Evolutionary conservation across 2,329 filamentous ascomycete genomes (phyloP), one percentile per base, ranked within the genome.

Genomic region (Apiospora arundinis): DNA sequence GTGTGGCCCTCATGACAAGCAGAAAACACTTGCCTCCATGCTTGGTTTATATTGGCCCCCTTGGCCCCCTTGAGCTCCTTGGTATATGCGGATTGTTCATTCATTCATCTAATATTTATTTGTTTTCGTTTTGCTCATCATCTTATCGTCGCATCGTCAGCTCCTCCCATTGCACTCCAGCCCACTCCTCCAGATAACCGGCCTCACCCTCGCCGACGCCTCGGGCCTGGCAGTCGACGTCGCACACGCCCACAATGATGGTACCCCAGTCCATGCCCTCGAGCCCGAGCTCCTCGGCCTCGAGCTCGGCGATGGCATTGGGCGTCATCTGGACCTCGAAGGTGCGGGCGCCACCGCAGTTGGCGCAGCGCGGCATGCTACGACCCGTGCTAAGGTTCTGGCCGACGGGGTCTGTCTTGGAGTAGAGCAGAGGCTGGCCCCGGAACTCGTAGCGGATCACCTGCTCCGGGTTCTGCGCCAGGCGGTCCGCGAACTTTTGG

Each of bases 191-290:
- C 23, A 95, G 78, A 82, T 97, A 98, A 1, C 92, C 93, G 0
- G 91, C 89, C 77, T 91, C 87, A 0, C 91, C 92, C 46, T 87
- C 84, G 16, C 82, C 81, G 8, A 90, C 86, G 0, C 88, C 88
- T 7, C 81, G 81, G 21, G 90, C 89, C 77, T 88, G 86, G 80
- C 96, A 98, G 80, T 98, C 94, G 78, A 83, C 89, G 74, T 88
- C 90, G 81, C 96, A 99, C 9, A 97, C 94, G 0, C 91, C 95
- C 48, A 98, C 85, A 71, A 99, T 90, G 11, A 99, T 88, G 0
- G 95, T 98, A 0, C 95, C 95, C 96, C 96, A 99, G 78, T 99
- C 96, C 96, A 99, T 99, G 0, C 95, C 96, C 85, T 97, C 88
- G 25, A 92, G 78, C 49, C 88, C 89, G 75, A 91, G 81, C 71